Evolutionary conservation across 331 rosid genomes (phyloP).

Genomic region (Saraca asoca): DNA sequence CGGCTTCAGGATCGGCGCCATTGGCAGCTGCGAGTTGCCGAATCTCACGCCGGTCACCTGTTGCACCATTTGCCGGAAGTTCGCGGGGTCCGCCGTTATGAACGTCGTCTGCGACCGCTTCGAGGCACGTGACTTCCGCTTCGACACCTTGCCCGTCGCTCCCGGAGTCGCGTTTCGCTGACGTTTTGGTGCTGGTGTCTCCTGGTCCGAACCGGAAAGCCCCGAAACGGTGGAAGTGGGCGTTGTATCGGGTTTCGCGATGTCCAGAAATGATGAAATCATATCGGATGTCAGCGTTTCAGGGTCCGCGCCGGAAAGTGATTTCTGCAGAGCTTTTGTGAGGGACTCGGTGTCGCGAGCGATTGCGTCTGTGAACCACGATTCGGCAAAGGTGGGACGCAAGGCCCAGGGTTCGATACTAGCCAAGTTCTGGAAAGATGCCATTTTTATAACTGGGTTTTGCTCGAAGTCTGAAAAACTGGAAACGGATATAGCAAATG

Average conservation of each 20-base stretch:
- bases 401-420: constrained; percentile 55
- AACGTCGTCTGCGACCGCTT: constrained; percentile 79
- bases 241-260: constrained; percentile 29
- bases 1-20: constrained; percentile 66
- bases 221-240: constrained; percentile 62
- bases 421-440: constrained; percentile 55
- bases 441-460: constrained; percentile 32
- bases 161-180: constrained; percentile 16
- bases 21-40: constrained; percentile 29
- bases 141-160: constrained; percentile 48
- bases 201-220: constrained; percentile 63
- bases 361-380: constrained; percentile 57
- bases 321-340: constrained; percentile 62
- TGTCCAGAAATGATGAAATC: constrained; percentile 32
- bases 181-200: constrained; percentile 40
- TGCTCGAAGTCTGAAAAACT: background rate
- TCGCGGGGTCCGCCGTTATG: constrained; percentile 85
- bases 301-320: constrained; percentile 38
- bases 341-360: constrained; percentile 56
- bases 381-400: constrained; percentile 43
- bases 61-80: constrained; percentile 94
- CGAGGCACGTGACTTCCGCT: constrained; percentile 77
- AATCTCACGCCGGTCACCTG: constrained; percentile 81
- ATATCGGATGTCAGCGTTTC: constrained; percentile 16
- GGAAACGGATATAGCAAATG: background rate